Base-by-base conservation (phyloP, 805 yeast species). In the Barnettozyma siamensis region DNA sequence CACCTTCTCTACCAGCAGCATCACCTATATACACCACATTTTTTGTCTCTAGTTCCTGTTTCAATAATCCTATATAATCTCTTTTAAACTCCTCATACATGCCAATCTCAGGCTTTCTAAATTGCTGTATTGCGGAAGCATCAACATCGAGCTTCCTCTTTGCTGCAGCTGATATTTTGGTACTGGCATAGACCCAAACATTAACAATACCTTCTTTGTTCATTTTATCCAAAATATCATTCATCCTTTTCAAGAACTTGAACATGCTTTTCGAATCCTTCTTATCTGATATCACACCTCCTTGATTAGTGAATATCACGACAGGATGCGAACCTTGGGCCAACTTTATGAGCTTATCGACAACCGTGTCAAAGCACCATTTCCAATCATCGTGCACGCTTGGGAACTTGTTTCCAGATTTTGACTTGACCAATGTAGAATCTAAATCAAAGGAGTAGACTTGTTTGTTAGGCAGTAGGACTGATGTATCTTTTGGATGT, bases 271-370 rank as follows among this genome's bases (percentile, higher is more conserved):
- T 65, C 15, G 55, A 55, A 2, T 33, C 41, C 4, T 63, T 60
- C 37, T 57, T 57, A 1, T 55, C 62, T 11, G 72, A 73, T 0
- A 76, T 62, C 2, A 80, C 72, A 0, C 79, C 83, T 17, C 91
- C 95, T 59, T 91, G 99, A 57, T 91, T 91, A 1, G 96, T 77
- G 58, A 91, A 86, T 2, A 91, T 73, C 4, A 82, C 89, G 4
- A 88, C 47, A 5, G 44, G 17, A 18, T 53, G 17, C 8, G 26
- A 20, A 9, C 12, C 8, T 17, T 26, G 17, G 3, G 29, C 49
- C n/a, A 6, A 19, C 8, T 21, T 33, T 6, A 17, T 15, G 6
- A 51, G 37, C 28, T 16, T 45, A 30, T 27, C 39, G 4, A 40
- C 40, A 7, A 56, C 55, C n/a, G 52, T 58, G 24, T 57, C 61